phyloP scores from a whole-genome alignment of 768 basidiomycete genomes.

The Phanerochaete carnosa region DNA sequence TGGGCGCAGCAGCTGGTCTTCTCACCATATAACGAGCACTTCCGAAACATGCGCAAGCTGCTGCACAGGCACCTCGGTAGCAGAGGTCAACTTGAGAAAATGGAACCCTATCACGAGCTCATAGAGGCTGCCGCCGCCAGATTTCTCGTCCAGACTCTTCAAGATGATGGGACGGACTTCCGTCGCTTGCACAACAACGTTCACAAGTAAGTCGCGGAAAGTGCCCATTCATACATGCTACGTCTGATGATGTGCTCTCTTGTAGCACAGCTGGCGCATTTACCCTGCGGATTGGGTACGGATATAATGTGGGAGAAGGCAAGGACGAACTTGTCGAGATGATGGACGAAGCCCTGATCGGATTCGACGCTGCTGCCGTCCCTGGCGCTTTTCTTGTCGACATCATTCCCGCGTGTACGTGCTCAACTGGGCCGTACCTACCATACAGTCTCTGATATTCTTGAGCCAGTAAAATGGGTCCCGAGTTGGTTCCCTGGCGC shows the following conservation, averaged over 20 bases:
- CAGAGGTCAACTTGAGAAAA: constrained; percentile 16
- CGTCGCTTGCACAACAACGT: constrained; percentile 11
- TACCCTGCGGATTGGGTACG: constrained; percentile 26
- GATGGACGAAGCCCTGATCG: constrained; percentile 22
- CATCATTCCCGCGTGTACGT: constrained; percentile 21
- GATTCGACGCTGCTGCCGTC: constrained; percentile 16
- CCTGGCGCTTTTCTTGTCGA: constrained; percentile 36
- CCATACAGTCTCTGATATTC: background rate
- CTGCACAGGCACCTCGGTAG: constrained; percentile 21
- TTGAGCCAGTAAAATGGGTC: constrained; percentile 26
- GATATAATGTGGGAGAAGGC: constrained; percentile 22
- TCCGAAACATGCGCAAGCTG: constrained; percentile 22
- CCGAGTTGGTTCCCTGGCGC: constrained; percentile 42
- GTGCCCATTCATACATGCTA: background rate
- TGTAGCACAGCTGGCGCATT: constrained; percentile 23
- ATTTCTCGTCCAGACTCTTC: background rate
- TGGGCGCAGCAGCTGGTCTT: constrained; percentile 20
- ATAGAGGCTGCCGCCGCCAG: constrained; percentile 23
- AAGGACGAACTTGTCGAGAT: constrained; percentile 22
- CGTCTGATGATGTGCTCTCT: background rate
- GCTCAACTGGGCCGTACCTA: background rate
- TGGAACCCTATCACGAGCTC: constrained; percentile 24
- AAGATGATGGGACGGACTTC: background rate
- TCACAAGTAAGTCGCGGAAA: constrained; percentile 26
- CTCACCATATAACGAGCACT: constrained; percentile 20